phyloP scores from a whole-genome alignment of 768 basidiomycete genomes.

The Lentinula raphanica region DNA sequence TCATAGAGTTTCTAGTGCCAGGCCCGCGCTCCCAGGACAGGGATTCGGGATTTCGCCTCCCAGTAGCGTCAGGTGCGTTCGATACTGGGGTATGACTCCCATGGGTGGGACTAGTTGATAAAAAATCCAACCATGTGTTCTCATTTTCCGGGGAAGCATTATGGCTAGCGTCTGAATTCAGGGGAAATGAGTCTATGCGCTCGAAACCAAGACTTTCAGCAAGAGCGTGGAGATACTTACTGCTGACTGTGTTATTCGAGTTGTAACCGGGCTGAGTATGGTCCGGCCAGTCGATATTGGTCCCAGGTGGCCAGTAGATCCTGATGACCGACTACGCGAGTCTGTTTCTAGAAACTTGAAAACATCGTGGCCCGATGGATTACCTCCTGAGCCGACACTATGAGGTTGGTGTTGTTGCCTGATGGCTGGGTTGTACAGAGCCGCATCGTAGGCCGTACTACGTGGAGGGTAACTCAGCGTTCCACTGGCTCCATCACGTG shows the following conservation, averaged over 20 bases:
- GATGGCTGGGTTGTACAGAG: neutral
- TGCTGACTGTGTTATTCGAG: neutral
- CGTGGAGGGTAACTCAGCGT: constrained; percentile 1
- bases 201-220: neutral
- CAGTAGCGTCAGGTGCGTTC: constrained; percentile 6
- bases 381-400: neutral
- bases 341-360: constrained; percentile 5
- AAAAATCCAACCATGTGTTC: constrained; percentile 27
- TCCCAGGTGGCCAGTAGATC: neutral
- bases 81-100: neutral
- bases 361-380: neutral
- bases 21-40: constrained; percentile 25
- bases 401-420: neutral
- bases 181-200: neutral
- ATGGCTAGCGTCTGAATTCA: neutral
- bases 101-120: constrained; percentile 16
- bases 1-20: neutral
- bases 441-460: constrained; percentile 7
- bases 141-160: constrained; percentile 7
- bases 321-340: neutral
- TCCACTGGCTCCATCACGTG: neutral
- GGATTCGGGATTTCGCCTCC: constrained; percentile 11
- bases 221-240: neutral
- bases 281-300: constrained; percentile 3
- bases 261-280: neutral